phyloP scores from a whole-genome alignment of 2,329 filamentous ascomycete genomes.

The Sclerotinia sclerotiorum region DNA sequence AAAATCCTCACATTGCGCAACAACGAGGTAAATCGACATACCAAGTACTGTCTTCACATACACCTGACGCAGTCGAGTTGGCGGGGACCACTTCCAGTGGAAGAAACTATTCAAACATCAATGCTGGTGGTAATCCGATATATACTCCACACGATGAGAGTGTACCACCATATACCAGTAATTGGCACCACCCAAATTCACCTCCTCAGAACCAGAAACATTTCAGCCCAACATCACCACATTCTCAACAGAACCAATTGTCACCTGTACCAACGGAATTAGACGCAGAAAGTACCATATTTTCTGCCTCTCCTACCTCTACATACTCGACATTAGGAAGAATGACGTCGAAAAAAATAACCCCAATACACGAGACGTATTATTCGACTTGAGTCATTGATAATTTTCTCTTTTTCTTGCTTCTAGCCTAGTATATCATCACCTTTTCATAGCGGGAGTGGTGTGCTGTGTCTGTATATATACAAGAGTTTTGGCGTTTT shows the following conservation, averaged over 20 bases:
- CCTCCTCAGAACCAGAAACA: slow-evolving; percentile 1
- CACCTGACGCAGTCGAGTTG: slow-evolving; percentile 6
- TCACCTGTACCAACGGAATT: slow-evolving; percentile 15
- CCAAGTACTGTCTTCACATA: slow-evolving; percentile 13
- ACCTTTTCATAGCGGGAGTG: neutral
- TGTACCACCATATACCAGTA: neutral
- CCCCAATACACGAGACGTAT: slow-evolving; percentile 30
- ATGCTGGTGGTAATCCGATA: neutral
- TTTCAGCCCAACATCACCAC: slow-evolving; percentile 20
- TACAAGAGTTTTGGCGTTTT: slow-evolving; percentile 11
- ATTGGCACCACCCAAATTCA: slow-evolving; percentile 15
- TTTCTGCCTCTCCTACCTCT: slow-evolving; percentile 25
- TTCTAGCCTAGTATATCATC: neutral
- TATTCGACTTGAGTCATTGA: slow-evolving; percentile 27
- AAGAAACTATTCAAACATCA: neutral
- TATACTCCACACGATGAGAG: neutral
- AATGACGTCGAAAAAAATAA: slow-evolving; percentile 25
- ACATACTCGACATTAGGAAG: slow-evolving; percentile 29
- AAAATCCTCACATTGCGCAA: slow-evolving; percentile 22
- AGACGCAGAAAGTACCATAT: slow-evolving; percentile 8
- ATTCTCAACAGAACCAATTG: slow-evolving; percentile 23
- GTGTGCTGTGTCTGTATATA: neutral
- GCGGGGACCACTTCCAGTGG: slow-evolving; percentile 7
- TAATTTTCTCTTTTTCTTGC: neutral
- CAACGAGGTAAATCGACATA: neutral